These are phyloP conservation scores for Cinnamomum chago DNA, from an alignment of 164 flowering plant species.

Conservation along the genomic window DNA sequence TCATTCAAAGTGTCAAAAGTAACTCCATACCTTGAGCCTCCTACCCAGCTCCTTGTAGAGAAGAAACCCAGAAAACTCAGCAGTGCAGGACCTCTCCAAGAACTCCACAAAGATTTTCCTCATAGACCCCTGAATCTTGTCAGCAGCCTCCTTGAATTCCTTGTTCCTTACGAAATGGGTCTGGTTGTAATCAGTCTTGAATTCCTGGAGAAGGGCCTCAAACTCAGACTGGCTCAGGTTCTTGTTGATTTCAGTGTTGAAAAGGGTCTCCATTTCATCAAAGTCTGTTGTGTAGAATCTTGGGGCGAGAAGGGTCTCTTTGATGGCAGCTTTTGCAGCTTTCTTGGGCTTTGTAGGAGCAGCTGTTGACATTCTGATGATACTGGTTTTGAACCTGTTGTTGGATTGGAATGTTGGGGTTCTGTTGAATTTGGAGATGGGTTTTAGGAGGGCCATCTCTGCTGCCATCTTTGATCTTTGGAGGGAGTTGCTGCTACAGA, in stretches of 20 bases:
- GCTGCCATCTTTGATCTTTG: slow-evolving; percentile 43
- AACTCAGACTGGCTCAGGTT: slow-evolving; percentile 77
- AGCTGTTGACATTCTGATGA: slow-evolving; percentile 49
- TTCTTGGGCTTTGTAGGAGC: slow-evolving; percentile 42
- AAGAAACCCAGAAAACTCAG: slow-evolving; percentile 96
- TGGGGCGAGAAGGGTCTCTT: slow-evolving; percentile 85
- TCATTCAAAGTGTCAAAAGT: not conserved
- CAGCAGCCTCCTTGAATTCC: slow-evolving; percentile 97
- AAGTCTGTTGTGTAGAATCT: slow-evolving; percentile 98
- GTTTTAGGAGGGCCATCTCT: slow-evolving; percentile 73
- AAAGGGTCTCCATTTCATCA: slow-evolving; percentile 93
- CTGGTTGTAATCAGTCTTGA: slow-evolving; percentile 96
- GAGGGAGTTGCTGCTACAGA: not conserved
- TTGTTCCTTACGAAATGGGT: slow-evolving; percentile 94
- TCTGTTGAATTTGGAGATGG: slow-evolving; percentile 50
- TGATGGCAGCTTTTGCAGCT: slow-evolving; percentile 40
- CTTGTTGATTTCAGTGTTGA: slow-evolving; percentile 92
- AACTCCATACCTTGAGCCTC: slow-evolving; percentile 77
- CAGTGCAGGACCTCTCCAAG: slow-evolving; percentile 96
- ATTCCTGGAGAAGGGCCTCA: slow-evolving; percentile 84
- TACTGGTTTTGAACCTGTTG: not conserved
- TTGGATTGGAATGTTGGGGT: slow-evolving; percentile 4
- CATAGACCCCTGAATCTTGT: slow-evolving; percentile 76
- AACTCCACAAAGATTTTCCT: slow-evolving; percentile 95
- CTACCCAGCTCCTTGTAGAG: slow-evolving; percentile 97